Evolutionary conservation across 108 stramenopile species (phyloP).

Genomic region (Hondaea fermentalgiana): DNA sequence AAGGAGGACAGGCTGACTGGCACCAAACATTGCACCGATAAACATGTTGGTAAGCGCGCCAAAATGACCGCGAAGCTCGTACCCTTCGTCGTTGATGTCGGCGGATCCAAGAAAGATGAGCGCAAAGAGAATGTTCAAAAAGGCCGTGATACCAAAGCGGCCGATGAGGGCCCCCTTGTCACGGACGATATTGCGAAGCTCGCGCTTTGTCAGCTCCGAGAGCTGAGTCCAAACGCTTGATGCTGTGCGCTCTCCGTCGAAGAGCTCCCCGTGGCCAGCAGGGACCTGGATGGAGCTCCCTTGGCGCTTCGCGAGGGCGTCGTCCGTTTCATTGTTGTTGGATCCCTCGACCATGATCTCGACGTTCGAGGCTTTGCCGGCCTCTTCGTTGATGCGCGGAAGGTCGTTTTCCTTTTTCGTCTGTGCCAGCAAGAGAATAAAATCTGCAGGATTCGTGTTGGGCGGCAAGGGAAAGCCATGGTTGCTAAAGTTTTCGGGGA

Average conservation of each 20-base stretch:
- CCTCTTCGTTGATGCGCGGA: not conserved
- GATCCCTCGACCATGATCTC: not conserved
- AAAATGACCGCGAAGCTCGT: slow-evolving; percentile 17
- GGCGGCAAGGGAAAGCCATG: not conserved
- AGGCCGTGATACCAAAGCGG: slow-evolving; percentile 24
- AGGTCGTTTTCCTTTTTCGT: not conserved
- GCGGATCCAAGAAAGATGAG: slow-evolving; percentile 1
- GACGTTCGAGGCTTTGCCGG: not conserved
- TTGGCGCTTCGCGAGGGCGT: not conserved
- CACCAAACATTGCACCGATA: slow-evolving; percentile 21
- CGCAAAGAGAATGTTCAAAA: slow-evolving; percentile 19
- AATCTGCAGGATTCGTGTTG: not conserved
- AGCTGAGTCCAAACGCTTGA: not conserved
- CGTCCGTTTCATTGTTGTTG: not conserved
- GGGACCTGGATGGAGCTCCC: not conserved
- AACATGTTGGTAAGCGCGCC: slow-evolving; percentile 22
- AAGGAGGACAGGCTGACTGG: not conserved
- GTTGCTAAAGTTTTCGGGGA: slow-evolving; percentile 10
- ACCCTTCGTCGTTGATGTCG: not conserved
- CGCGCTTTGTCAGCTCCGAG: not conserved
- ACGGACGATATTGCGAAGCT: slow-evolving; percentile 6
- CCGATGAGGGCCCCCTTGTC: slow-evolving; percentile 21
- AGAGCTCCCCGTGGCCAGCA: not conserved
- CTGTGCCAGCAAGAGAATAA: slow-evolving; percentile 13
- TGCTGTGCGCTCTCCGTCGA: not conserved